A percentile compares a stretch with the other conserved stretches of the same genome.
phyloP scores from a whole-genome alignment of 2,329 filamentous ascomycete species.

The Lecanicillium sp. region DNA sequence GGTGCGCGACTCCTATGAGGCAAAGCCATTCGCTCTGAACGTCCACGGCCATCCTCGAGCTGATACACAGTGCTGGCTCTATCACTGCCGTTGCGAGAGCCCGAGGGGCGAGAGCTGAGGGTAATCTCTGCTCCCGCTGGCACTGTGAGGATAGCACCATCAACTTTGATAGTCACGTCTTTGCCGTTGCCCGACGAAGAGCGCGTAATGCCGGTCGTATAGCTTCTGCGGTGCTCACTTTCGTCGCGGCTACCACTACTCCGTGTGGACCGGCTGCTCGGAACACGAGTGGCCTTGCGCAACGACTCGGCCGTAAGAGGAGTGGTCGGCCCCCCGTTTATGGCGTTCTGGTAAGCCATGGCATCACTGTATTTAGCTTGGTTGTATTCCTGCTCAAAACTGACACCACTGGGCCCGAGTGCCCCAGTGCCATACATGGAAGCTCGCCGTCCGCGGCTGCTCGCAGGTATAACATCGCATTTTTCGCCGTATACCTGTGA shows the following conservation, averaged over 20 bases:
- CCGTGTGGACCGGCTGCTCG: constrained; percentile 47
- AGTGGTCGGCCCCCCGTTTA: constrained; percentile 35
- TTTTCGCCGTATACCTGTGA: constrained; percentile 29
- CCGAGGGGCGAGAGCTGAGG: constrained; percentile 29
- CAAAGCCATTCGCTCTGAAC: constrained; percentile 23
- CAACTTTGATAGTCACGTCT: constrained; percentile 54
- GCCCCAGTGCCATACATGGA: constrained; percentile 31
- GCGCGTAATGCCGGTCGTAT: constrained; percentile 52
- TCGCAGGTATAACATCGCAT: constrained; percentile 32
- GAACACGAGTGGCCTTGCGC: constrained; percentile 38
- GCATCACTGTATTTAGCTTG: constrained; percentile 30
- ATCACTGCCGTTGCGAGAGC: constrained; percentile 40
- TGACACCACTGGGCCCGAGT: constrained; percentile 23
- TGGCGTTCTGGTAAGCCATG: constrained; percentile 28
- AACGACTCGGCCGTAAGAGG: constrained; percentile 49
- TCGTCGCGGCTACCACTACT: constrained; percentile 55
- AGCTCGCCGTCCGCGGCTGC: constrained; percentile 25
- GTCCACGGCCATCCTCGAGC: constrained; percentile 37
- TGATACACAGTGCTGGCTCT: constrained; percentile 38
- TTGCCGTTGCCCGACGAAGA: constrained; percentile 38
- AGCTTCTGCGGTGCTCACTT: constrained; percentile 54
- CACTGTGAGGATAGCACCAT: constrained; percentile 45
- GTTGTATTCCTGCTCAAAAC: constrained; percentile 23
- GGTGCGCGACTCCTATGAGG: constrained; percentile 35
- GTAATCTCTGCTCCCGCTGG: constrained; percentile 54